Evolutionary conservation across 164 flowering plant genomes (phyloP).

Genomic region (Stephania yunnanensis): DNA sequence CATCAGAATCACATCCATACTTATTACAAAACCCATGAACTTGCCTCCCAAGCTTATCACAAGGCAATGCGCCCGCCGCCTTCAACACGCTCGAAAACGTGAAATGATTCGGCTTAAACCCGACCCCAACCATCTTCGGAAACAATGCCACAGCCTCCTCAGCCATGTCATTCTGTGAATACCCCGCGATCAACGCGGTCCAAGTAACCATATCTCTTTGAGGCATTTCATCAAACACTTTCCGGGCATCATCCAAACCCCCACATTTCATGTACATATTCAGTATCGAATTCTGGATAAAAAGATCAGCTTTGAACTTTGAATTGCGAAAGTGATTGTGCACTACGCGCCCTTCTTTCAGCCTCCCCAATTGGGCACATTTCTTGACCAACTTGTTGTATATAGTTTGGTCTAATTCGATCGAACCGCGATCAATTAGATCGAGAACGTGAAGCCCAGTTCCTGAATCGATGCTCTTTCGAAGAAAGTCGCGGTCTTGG

Average conservation of each 20-base stretch:
- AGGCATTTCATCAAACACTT: conserved; percentile 48
- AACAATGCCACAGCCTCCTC: conserved; percentile 43
- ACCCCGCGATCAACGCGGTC: conserved; percentile 57
- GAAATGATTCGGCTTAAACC: conserved; percentile 50
- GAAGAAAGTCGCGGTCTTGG: conserved; percentile 43
- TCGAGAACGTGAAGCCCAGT: conserved; percentile 51
- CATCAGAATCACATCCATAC: conserved; percentile 38
- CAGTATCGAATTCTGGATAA: conserved; percentile 35
- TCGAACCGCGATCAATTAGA: conserved; percentile 36
- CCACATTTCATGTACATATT: conserved; percentile 63
- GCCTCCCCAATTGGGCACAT: conserved; percentile 39
- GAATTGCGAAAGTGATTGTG: conserved; percentile 46
- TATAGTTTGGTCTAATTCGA: conserved; percentile 31
- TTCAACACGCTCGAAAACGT: conserved; percentile 59
- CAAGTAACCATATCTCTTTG: conserved; percentile 49
- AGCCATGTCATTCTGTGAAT: conserved; percentile 42
- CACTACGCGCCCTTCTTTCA: conserved; percentile 39
- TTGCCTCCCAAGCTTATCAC: conserved; percentile 32
- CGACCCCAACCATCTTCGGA: conserved; percentile 38
- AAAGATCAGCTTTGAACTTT: conserved; percentile 28
- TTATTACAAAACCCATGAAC: conserved; percentile 47
- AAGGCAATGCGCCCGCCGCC: conserved; percentile 34
- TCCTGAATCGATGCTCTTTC: conserved; percentile 18
- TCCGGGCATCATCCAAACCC: conserved; percentile 38
- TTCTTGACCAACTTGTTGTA: conserved; percentile 41